Evolutionary conservation across 1,284 basidiomycete species (phyloP).

Genomic region (Ustilago lituana): DNA sequence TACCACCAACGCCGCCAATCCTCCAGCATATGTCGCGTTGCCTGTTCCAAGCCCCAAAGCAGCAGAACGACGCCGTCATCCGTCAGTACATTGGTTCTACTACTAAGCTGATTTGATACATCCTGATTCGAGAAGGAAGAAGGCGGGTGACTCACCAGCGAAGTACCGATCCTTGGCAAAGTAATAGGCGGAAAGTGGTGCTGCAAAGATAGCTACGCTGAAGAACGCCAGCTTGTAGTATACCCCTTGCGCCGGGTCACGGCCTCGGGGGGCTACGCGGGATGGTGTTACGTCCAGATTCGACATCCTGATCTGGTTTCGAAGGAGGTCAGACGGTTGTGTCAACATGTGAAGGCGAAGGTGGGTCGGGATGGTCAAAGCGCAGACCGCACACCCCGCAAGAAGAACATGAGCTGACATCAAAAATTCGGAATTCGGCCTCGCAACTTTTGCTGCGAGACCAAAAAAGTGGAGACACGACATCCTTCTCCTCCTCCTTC

Average conservation of each 20-base stretch:
- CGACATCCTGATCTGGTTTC: constrained; percentile 35
- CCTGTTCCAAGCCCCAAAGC: constrained; percentile 20
- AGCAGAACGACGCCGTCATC: not conserved
- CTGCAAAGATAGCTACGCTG: constrained; percentile 58
- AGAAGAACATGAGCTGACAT: not conserved
- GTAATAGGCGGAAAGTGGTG: constrained; percentile 60
- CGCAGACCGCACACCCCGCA: not conserved
- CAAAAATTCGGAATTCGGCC: constrained; percentile 19
- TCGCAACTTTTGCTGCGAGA: too few species aligned
- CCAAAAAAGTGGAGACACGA: constrained; percentile 20
- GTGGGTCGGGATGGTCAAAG: constrained; percentile 19
- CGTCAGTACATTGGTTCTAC: too few species aligned
- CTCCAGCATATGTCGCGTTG: constrained; percentile 64
- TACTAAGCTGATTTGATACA: too few species aligned
- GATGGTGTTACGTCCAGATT: constrained; percentile 46
- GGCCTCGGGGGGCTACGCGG: constrained; percentile 46
- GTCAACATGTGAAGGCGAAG: too few species aligned
- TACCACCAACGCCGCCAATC: constrained; percentile 62
- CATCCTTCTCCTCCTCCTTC: constrained; percentile 2
- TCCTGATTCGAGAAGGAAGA: too few species aligned
- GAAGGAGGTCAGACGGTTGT: too few species aligned
- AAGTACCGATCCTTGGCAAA: constrained; percentile 57
- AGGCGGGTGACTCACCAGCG: constrained; percentile 31
- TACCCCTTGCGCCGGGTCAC: constrained; percentile 56
- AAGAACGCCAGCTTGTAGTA: constrained; percentile 65